Percentiles rank a stretch among this genome's conserved stretches.
phyloP scores from a whole-genome alignment of 2,329 filamentous ascomycete species.

The Cytospora piceae region DNA sequence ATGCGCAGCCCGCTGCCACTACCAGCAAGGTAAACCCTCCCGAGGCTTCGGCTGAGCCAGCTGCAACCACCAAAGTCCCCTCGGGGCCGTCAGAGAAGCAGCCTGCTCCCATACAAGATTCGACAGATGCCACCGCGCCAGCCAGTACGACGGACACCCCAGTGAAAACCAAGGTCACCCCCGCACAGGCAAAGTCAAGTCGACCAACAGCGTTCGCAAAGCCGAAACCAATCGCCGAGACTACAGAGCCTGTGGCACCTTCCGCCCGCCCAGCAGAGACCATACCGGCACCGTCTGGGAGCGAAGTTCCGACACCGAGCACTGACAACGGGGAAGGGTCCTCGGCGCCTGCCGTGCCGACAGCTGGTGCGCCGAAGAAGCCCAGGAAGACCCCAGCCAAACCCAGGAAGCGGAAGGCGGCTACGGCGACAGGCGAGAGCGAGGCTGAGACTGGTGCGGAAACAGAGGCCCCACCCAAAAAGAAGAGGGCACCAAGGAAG shows the following conservation, averaged over 20 bases:
- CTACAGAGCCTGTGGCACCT: slow-evolving; percentile 8
- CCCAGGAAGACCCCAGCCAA: slow-evolving; percentile 22
- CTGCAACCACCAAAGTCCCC: neutral
- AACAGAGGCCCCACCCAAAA: slow-evolving; percentile 29
- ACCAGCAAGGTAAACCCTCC: neutral
- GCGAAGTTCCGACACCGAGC: slow-evolving; percentile 9
- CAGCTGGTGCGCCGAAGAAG: slow-evolving; percentile 5
- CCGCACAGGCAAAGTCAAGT: neutral
- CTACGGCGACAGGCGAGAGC: slow-evolving; percentile 22
- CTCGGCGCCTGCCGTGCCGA: slow-evolving; percentile 2
- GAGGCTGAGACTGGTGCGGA: slow-evolving; percentile 26
- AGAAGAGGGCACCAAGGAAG: slow-evolving; percentile 31
- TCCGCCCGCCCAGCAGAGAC: slow-evolving; percentile 2
- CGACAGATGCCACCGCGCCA: neutral
- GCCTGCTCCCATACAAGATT: neutral
- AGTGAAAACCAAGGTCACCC: neutral
- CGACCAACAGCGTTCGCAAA: slow-evolving; percentile 2
- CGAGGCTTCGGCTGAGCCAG: neutral
- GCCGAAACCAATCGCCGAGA: slow-evolving; percentile 13
- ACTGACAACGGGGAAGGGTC: slow-evolving; percentile 22
- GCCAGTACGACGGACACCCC: slow-evolving; percentile 6
- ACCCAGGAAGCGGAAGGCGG: slow-evolving; percentile 33
- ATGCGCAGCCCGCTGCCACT: neutral
- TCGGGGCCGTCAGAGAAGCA: neutral
- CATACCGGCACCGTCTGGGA: slow-evolving; percentile 2